phyloP scores from a whole-genome alignment of 164 flowering plant species.

The Annona cherimola region DNA sequence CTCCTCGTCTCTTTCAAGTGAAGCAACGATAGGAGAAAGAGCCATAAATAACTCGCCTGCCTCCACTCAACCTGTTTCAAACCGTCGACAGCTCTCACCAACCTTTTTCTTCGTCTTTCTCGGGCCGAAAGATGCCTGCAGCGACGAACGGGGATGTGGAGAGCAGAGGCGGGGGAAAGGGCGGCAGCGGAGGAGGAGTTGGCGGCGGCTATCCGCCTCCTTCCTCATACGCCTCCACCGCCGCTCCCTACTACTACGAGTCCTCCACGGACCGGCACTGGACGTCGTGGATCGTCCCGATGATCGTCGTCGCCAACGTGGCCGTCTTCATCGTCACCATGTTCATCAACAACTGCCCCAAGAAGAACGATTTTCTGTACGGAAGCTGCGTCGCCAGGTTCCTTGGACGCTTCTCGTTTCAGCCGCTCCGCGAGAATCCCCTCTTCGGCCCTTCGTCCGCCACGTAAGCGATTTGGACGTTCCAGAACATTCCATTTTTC shows the following conservation, averaged over 20 bases:
- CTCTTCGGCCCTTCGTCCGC: slow-evolving; percentile 75
- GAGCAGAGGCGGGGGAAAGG: slow-evolving; percentile 29
- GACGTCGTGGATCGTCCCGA: slow-evolving; percentile 75
- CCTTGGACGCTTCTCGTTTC: slow-evolving; percentile 70
- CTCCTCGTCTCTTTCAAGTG: slow-evolving; percentile 1
- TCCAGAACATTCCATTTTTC: too few species aligned
- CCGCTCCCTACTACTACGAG: background rate
- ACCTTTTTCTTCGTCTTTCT: background rate
- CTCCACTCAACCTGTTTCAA: background rate
- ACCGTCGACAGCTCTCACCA: background rate
- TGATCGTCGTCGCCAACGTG: slow-evolving; percentile 62
- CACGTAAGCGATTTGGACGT: slow-evolving; percentile 37
- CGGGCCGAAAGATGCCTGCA: slow-evolving; percentile 8
- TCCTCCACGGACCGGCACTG: slow-evolving; percentile 36
- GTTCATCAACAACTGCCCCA: slow-evolving; percentile 73
- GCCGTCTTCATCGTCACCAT: slow-evolving; percentile 55
- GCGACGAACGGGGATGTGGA: slow-evolving; percentile 37
- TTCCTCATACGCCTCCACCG: background rate
- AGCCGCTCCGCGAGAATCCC: slow-evolving; percentile 70
- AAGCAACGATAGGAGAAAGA: background rate
- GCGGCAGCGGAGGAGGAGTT: slow-evolving; percentile 14
- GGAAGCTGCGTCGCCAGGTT: slow-evolving; percentile 56
- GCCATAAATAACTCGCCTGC: background rate
- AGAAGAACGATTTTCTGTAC: slow-evolving; percentile 12
- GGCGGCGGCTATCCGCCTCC: slow-evolving; percentile 1